Base-by-base conservation (phyloP, 177 flowering plant genomes). In the Vitis hybrid region DNA sequence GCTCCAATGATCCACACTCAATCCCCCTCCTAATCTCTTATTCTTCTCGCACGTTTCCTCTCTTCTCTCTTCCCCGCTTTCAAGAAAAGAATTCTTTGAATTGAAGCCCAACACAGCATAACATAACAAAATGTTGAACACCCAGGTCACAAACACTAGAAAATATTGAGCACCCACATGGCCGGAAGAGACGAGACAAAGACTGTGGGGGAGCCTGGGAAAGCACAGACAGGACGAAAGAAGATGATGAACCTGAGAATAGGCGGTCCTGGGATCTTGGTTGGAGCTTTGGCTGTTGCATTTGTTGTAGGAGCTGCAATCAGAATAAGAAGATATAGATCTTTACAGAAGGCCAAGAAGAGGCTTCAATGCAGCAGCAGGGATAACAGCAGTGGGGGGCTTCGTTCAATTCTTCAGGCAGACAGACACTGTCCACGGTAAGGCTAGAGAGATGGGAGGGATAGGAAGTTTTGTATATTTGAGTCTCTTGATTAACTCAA, bases 281-380 rank as follows among this genome's bases (percentile, higher is more conserved):
- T 78, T 54, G 87, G 87, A 59, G 81, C 76, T 1, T 52, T 84
- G 58, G 84, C 78, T 68, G 68, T 67, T 72, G 82, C 82, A 13
- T 51, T 76, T 58, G 50, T 80, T 66, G 50, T 80, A 0, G 68
- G 72, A 4, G 67, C 62, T 17, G 22, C 70, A 2, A 59, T 73
- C 63, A 75, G 61, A 20, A 49, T 22, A 63, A 68, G 47, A 7
- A 13, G 52, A 19, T 38, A 62, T 15, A 17, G 9, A 67, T 22
- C 61, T 2, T n/a, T 8, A n/a, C 31, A 11, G 8, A 51, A 51
- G 33, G 67, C 56, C 19, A 65, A 9, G 31, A 49, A 13, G 2
- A 2, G 31, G 7, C 1, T 49, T 54, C 12, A 44, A 69, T 3
- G 18, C 12, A 70, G 38, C 20, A 66, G 51, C 19, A 18, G 24